Conservation (phyloP, 352 stramenopile species). For the Phytophthora fragariaefolia region DNA sequence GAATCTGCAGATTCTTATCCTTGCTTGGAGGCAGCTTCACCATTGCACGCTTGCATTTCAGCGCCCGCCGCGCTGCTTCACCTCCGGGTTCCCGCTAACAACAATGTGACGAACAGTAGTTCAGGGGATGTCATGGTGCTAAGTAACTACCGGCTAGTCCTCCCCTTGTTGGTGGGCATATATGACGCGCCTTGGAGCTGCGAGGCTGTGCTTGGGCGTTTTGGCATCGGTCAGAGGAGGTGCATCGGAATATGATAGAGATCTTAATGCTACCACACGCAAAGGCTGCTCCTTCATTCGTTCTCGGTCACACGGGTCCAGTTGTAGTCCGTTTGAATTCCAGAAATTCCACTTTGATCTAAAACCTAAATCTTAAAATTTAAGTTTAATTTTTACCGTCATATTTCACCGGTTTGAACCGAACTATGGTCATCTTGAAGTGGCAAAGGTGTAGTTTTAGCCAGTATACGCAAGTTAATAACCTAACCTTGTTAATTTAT, state of each 20-base stretch:
- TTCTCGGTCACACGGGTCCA: not conserved
- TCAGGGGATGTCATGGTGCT: not conserved
- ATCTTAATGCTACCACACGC: not conserved
- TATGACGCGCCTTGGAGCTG: not conserved
- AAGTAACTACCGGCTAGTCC: conserved; percentile 1
- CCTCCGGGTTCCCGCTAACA: not conserved
- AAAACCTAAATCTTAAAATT: not conserved
- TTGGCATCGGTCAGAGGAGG: not conserved
- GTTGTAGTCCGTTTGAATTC: not conserved
- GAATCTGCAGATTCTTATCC: conserved; percentile 7
- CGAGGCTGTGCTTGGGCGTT: not conserved
- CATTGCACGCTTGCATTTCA: not conserved
- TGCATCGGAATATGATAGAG: not conserved
- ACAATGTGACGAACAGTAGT: conserved; percentile 5
- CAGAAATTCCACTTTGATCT: not conserved
- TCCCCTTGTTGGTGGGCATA: not conserved
- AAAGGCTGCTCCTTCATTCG: not conserved
- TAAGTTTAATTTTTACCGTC: not conserved
- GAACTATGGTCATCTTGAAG: not conserved
- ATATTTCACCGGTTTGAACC: not conserved
- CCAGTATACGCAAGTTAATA: no score
- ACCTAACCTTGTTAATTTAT: no score
- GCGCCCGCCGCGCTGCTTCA: not conserved
- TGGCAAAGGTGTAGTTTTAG: not conserved
- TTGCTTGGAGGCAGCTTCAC: conserved; percentile 4